Evolutionary conservation across 169 alveolate species (phyloP).

Genomic region (Besnoitia besnoiti): DNA sequence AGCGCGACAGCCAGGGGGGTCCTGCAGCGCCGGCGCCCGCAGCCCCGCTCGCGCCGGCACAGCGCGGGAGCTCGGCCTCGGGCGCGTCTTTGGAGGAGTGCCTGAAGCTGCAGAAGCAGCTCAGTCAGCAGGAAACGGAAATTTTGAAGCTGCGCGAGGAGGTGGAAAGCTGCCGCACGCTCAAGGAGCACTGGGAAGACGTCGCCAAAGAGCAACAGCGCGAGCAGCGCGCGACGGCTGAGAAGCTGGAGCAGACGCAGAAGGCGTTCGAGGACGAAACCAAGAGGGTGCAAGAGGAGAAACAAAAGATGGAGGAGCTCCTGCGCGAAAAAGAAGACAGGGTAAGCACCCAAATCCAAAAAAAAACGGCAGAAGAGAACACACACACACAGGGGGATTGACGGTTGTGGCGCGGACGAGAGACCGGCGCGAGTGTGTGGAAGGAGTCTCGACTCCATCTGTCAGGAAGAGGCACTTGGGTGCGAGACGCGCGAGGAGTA

Average conservation of each 20-base stretch:
- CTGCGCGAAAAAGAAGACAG: slow-evolving; percentile 22
- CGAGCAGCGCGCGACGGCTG: slow-evolving; percentile 47
- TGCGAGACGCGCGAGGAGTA: neutral
- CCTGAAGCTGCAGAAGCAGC: slow-evolving; percentile 33
- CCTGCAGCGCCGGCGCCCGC: neutral
- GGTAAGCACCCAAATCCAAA: neutral
- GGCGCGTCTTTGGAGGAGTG: slow-evolving; percentile 17
- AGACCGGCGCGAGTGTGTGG: neutral
- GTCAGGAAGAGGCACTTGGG: neutral
- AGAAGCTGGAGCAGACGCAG: slow-evolving; percentile 48
- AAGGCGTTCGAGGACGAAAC: neutral
- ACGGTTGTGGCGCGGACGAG: neutral
- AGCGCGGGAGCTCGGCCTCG: neutral
- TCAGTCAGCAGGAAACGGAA: slow-evolving; percentile 43
- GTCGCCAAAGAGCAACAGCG: slow-evolving; percentile 49
- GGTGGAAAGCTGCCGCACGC: slow-evolving; percentile 56
- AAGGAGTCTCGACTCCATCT: too few species aligned
- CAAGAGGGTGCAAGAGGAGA: neutral
- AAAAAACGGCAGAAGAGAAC: neutral
- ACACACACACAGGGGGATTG: neutral
- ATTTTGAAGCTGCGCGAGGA: slow-evolving; percentile 45
- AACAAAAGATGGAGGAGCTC: neutral
- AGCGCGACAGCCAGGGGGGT: neutral
- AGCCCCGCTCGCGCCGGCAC: neutral
- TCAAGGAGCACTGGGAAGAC: slow-evolving; percentile 66